Conservation (phyloP, 2,329 filamentous ascomycete species). For the Fusarium brevicatenulatum region DNA sequence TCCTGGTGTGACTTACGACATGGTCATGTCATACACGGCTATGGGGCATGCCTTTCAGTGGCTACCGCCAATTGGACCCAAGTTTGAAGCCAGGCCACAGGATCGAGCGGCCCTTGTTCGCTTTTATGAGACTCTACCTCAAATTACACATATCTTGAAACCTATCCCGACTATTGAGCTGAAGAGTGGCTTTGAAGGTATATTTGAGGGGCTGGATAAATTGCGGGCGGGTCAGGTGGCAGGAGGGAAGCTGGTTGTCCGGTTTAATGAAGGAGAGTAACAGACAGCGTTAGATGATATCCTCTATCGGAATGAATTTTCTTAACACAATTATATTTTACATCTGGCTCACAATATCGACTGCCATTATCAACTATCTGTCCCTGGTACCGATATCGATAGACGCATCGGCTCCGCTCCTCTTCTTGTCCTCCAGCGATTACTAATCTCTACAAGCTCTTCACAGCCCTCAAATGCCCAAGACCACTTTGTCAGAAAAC, state of each 20-base stretch:
- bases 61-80: background rate
- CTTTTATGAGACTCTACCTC: background rate
- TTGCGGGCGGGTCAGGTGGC: background rate
- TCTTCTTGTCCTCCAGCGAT: background rate
- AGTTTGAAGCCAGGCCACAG: background rate
- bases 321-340: accelerated
- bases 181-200: background rate
- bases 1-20: background rate
- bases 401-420: slow-evolving; percentile 43
- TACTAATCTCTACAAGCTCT: background rate
- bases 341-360: accelerated
- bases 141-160: background rate
- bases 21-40: background rate
- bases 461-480: background rate
- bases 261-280: accelerated
- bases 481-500: background rate
- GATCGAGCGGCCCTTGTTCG: background rate
- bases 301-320: accelerated
- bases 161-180: background rate
- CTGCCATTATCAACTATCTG: accelerated
- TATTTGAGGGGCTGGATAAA: background rate
- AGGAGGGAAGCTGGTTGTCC: background rate
- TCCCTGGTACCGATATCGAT: accelerated
- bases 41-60: background rate
- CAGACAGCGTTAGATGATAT: too few relatives aligned